Evolutionary conservation across 2,329 filamentous ascomycete genomes (phyloP), one percentile per base, ranked within the genome.

Genomic region (Rhynchosporium graminicola): DNA sequence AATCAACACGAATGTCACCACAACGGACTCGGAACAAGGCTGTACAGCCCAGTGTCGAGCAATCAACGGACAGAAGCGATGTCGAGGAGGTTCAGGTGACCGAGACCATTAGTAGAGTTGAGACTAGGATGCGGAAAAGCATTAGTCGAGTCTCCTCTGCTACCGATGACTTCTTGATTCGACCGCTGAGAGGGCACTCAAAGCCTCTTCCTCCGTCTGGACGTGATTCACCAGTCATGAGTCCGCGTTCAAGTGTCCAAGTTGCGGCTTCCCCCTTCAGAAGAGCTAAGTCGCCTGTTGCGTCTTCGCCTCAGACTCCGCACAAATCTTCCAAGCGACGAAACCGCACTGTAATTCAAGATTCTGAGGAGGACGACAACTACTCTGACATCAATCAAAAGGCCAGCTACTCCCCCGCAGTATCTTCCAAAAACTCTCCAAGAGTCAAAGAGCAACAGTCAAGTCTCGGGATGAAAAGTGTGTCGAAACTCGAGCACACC

Each of bases 331-430:
- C 55, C 12, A 67, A 65, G 42, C 61, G 40, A 10, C 57, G 45
- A 20, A 38, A 58, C 33, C 55, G 65, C 6, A 60, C 59, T 12
- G 62, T 67, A 15, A 69, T 75, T 45, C 61, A 69, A 57, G 72
- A 75, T 63, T 74, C 73, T 8, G 73, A 74, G 36, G 72, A 72
- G 36, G 73, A 75, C 10, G 69, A 71, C 5, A 48, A 62, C 4
- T 29, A 69, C 4, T 69, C 66, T 4, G 64, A 68, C 28, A 56
- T 64, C 6, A 67, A 70, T 20, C 61, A 55, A 33, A 59, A 33
- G 38, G 60, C 60, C 3, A 68, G 48, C 29, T 67, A 46, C 45
- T 69, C 67, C 20, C 65, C 67, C 42, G 56, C 42, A 5, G n/a
- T 55, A 4, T 15, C 59, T 26, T 43, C 63, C n/a, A 70, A 67